These are phyloP conservation scores for Kodamaea ohmeri DNA, from an alignment of 1,139 yeast species.

Conservation along the genomic window DNA sequence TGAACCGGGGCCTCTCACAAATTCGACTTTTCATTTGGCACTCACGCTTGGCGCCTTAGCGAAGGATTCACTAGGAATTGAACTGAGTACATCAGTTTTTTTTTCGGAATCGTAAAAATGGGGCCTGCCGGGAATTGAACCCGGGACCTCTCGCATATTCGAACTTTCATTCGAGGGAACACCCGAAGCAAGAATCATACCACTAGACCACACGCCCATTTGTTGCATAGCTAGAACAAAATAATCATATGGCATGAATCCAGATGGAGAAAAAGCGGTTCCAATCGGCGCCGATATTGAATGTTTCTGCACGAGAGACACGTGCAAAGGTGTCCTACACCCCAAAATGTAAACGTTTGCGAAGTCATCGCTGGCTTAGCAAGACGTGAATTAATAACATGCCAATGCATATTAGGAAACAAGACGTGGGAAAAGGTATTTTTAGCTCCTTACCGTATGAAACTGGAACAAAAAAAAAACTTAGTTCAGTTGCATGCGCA, in stretches of 20 bases:
- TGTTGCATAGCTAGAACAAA: conserved; percentile 1
- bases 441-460: background rate
- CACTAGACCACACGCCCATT: conserved; percentile 11
- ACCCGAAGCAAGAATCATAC: conserved; percentile 14
- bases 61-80: too few species aligned
- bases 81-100: background rate
- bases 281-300: too few species aligned
- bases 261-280: background rate
- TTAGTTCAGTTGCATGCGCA: conserved; percentile 6
- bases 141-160: conserved; percentile 18
- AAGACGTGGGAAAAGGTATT: too few species aligned
- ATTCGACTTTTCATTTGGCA: background rate
- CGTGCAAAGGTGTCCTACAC: too few species aligned
- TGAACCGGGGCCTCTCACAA: background rate
- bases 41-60: too few species aligned
- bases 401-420: too few species aligned
- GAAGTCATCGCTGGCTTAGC: too few species aligned
- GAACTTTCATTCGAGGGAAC: conserved; percentile 6
- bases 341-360: too few species aligned
- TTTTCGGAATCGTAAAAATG: conserved; percentile 6
- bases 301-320: too few species aligned
- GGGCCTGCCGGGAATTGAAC: conserved; percentile 19
- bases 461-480: background rate
- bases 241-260: background rate
- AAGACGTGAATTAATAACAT: too few species aligned